Evolutionary conservation across 2,329 filamentous ascomycete genomes (phyloP).

Genomic region (Rutstroemia sp.): DNA sequence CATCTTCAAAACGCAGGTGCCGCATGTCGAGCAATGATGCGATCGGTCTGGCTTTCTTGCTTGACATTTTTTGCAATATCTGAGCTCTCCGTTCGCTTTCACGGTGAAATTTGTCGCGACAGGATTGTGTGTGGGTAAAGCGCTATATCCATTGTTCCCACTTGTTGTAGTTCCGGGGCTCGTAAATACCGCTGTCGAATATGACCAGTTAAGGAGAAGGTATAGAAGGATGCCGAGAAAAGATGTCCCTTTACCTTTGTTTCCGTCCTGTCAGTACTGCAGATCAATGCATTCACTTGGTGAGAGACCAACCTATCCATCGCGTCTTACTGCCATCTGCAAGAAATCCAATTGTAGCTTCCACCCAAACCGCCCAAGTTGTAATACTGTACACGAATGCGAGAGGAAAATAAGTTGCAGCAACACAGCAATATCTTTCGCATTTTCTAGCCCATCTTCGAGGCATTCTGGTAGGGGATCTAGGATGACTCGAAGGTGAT

Average conservation of each 20-base stretch:
- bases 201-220: conserved; percentile 74
- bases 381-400: conserved; percentile 82
- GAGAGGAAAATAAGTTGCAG: conserved; percentile 78
- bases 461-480: conserved; percentile 40
- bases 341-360: conserved; percentile 62
- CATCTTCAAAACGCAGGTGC: conserved; percentile 96
- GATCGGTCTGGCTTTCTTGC: conserved; percentile 89
- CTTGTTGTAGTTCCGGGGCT: conserved; percentile 68
- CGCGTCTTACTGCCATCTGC: conserved; percentile 37
- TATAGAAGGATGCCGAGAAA: conserved; percentile 65
- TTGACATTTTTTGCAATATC: conserved; percentile 98
- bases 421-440: conserved; percentile 78
- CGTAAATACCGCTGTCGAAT: conserved; percentile 90
- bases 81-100: conserved; percentile 77
- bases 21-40: conserved; percentile 94
- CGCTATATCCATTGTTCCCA: conserved; percentile 61
- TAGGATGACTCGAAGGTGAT: conserved; percentile 22
- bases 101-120: conserved; percentile 74
- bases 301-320: conserved; percentile 46
- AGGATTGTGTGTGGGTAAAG: conserved; percentile 63
- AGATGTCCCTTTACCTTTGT: conserved; percentile 47
- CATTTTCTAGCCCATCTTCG: conserved; percentile 58
- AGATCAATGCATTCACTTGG: neutral
- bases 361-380: conserved; percentile 90
- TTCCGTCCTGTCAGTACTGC: conserved; percentile 9